Conservation (phyloP, 2,329 filamentous ascomycete genomes). For the Exophiala viscosa region DNA sequence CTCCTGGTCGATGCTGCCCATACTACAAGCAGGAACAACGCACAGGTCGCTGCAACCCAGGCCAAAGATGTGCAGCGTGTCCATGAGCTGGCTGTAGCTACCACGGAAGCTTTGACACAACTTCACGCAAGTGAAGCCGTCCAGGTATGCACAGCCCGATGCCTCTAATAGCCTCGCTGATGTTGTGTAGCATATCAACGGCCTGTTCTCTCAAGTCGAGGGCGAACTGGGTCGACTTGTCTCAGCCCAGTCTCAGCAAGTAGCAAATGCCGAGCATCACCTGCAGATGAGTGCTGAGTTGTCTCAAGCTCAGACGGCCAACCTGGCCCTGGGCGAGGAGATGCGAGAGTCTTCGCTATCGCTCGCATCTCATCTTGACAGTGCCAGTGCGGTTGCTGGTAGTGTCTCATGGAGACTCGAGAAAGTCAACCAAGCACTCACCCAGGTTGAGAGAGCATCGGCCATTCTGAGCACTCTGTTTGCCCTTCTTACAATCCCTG, state of each 20-base stretch:
- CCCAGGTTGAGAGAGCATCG: conserved; percentile 16
- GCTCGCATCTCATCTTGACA: conserved; percentile 18
- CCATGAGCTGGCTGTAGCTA: conserved; percentile 16
- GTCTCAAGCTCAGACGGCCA: conserved; percentile 9
- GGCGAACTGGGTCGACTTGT: conserved; percentile 6
- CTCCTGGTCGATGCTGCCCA: conserved; percentile 7
- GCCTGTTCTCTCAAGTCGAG: conserved; percentile 8
- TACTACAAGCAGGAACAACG: conserved; percentile 7
- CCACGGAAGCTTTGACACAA: conserved; percentile 10
- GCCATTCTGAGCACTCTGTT: conserved; percentile 14
- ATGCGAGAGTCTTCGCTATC: conserved; percentile 9
- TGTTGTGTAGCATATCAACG: conserved; percentile 6
- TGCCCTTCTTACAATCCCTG: conserved; percentile 14
- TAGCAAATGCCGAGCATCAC: conserved; percentile 5
- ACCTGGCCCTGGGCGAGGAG: conserved; percentile 6
- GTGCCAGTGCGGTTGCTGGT: conserved; percentile 11
- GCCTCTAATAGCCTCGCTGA: not conserved
- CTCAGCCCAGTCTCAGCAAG: conserved; percentile 7
- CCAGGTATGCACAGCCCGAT: conserved; percentile 1
- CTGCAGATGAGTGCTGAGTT: conserved; percentile 13
- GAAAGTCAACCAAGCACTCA: conserved; percentile 19
- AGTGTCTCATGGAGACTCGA: conserved; percentile 16
- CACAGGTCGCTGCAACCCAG: conserved; percentile 15
- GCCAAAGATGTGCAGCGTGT: conserved; percentile 14
- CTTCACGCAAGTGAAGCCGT: conserved; percentile 7